phyloP scores from a whole-genome alignment of 305 asterid genomes.

The Salvia sclarea region DNA sequence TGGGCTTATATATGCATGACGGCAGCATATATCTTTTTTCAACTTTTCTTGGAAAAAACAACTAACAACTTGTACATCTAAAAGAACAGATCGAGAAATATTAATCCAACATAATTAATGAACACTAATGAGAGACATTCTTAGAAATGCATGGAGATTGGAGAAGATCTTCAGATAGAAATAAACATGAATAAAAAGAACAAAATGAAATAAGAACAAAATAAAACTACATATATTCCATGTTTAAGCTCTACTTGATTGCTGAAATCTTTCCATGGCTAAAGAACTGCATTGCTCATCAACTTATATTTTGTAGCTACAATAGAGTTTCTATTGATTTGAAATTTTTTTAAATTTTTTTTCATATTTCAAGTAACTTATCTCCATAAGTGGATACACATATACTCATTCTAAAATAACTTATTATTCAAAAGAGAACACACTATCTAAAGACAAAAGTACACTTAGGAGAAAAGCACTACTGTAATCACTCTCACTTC shows the following conservation, averaged over 20 bases:
- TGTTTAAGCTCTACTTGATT: not conserved
- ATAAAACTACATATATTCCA: not conserved
- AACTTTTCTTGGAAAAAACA: not conserved
- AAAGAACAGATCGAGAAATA: not conserved
- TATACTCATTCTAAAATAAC: not conserved
- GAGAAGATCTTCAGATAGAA: not conserved
- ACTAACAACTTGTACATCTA: not conserved
- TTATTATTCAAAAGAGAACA: not conserved
- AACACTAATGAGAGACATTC: not conserved
- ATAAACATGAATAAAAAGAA: not conserved
- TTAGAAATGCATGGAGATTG: not conserved
- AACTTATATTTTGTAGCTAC: not conserved
- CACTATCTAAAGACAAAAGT: not conserved
- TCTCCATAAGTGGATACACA: not conserved
- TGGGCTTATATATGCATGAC: not conserved
- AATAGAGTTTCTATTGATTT: too few species aligned
- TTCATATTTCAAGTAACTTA: not conserved
- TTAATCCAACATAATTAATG: not conserved
- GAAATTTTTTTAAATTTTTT: not conserved
- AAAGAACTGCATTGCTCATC: not conserved
- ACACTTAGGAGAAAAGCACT: not conserved
- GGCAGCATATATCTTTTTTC: not conserved
- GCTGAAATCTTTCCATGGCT: constrained; percentile 9
- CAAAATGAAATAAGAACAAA: not conserved
- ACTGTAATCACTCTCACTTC: not conserved